phyloP scores from a whole-genome alignment of 805 yeast genomes.

The Lipomyces yamanashiensis region DNA sequence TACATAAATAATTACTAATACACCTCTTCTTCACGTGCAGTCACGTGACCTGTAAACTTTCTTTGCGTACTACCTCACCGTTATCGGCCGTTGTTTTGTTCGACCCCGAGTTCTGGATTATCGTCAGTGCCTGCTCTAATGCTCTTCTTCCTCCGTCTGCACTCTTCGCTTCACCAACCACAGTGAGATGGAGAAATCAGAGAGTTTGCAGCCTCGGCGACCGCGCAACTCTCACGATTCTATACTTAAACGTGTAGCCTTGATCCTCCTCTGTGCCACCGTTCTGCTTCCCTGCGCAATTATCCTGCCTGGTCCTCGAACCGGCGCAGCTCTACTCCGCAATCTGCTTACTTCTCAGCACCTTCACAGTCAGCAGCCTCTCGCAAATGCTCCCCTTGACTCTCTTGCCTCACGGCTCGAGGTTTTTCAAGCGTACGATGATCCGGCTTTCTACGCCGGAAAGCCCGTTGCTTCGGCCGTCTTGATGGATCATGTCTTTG shows the following conservation, averaged over 20 bases:
- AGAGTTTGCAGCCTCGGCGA: background rate
- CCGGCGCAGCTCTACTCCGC: slow-evolving; percentile 1
- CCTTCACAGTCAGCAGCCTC: background rate
- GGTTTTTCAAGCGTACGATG: slow-evolving; percentile 40
- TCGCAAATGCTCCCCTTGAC: background rate
- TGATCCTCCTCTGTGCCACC: slow-evolving; percentile 1
- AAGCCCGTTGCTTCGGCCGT: slow-evolving; percentile 27
- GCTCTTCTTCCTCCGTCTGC: background rate
- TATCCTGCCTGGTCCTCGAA: slow-evolving; percentile 11
- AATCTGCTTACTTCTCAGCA: background rate
- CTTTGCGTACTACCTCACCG: background rate
- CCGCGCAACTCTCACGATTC: background rate
- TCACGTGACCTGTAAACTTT: background rate
- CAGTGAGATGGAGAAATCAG: slow-evolving; percentile 3
- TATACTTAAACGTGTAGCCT: slow-evolving; percentile 1
- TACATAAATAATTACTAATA: too few relatives aligned
- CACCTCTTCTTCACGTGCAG: background rate
- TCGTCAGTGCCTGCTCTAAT: too few relatives aligned
- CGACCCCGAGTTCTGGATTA: too few relatives aligned
- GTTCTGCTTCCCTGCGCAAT: slow-evolving; percentile 15
- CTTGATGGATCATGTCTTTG: slow-evolving; percentile 43
- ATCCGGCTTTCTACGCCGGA: slow-evolving; percentile 22
- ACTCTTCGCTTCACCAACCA: background rate
- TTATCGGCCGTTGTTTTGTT: background rate
- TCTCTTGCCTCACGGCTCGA: slow-evolving; percentile 17